Evolutionary conservation across 192 early-diverging fungal species (phyloP), one percentile per base, ranked within the genome.

Genomic region (Borealophlyctis nickersoniae): DNA sequence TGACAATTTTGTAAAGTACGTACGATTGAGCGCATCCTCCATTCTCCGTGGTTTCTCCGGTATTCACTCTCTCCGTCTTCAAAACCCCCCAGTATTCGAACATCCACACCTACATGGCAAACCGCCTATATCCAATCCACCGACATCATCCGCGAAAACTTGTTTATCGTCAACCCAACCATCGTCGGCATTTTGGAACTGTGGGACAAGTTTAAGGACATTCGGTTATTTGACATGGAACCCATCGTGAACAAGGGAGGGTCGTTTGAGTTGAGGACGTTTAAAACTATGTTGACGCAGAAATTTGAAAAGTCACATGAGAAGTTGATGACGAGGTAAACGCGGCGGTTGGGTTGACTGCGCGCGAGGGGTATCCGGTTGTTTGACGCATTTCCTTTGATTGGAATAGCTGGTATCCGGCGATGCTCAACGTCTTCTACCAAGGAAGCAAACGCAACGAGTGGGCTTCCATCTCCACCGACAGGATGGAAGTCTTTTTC

Each of bases 361-460:
- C 23, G 28, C 11, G 26, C 4, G 39, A 30, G 48, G 14, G 13
- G n/a, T 32, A 62, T 61, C 49, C 5, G 32, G 24, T 16, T 23
- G 57, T 26, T 4, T 28, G 35, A 4, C 13, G 16, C n/a, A 26
- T 16, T 36, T n/a, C n/a, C n/a, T n/a, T n/a, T n/a, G n/a, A n/a
- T n/a, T n/a, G n/a, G n/a, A n/a, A n/a, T 31, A 84, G 83, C 30
- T 86, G 82, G 82, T 86, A 86, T 54, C 84, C 81, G 1, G 71
- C 77, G 0, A 76, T 86, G 58, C 58, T 86, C n/a, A 84, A 81
- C 45, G 67, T 85, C 2, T 86, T 86, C 56, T 86, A 84, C 63
- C 79, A 82, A 71, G 78, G 78, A 26, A 77, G 72, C 56, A 83
- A 85, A 45, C 73, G 72, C 13, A 78, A 81, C 58, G 78, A 78